These are phyloP conservation scores for Silene vulgaris DNA, from an alignment of 179 eudicot genomes.

Conservation along the genomic window DNA sequence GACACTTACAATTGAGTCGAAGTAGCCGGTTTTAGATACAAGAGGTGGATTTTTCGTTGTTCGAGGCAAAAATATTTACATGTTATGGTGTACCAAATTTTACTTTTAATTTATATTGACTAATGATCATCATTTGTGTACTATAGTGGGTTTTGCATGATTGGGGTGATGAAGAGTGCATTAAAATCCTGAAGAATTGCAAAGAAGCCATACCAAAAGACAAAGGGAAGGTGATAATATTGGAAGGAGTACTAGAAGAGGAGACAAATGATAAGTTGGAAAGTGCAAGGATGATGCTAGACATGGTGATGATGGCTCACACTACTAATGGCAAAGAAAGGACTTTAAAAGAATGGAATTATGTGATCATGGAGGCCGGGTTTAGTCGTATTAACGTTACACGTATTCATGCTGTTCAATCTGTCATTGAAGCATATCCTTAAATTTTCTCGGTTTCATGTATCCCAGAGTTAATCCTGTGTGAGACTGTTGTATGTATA, in stretches of 20 bases:
- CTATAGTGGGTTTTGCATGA: conserved; percentile 68
- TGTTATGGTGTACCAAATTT: neutral
- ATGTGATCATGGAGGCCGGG: conserved; percentile 42
- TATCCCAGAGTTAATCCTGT: too few relatives aligned
- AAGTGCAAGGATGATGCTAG: conserved; percentile 52
- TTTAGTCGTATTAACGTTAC: conserved; percentile 35
- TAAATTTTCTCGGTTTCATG: too few relatives aligned
- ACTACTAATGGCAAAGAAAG: conserved; percentile 67
- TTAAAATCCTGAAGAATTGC: conserved; percentile 46
- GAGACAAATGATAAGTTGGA: conserved; percentile 24
- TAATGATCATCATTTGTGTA: neutral
- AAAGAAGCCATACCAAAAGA: conserved; percentile 48
- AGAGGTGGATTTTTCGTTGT: too few relatives aligned
- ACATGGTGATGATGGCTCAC: conserved; percentile 76
- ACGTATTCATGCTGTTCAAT: conserved; percentile 43
- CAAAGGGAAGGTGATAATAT: conserved; percentile 58
- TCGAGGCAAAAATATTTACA: too few relatives aligned
- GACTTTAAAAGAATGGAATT: conserved; percentile 52
- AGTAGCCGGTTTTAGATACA: too few relatives aligned
- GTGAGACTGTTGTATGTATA: too few relatives aligned
- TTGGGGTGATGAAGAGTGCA: conserved; percentile 80
- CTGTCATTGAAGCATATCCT: conserved; percentile 48
- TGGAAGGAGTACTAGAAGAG: conserved; percentile 51
- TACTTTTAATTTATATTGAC: neutral
- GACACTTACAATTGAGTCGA: too few relatives aligned